Base-by-base conservation (phyloP, 1,284 basidiomycete genomes). In the Cutaneotrichosporon cutaneum region DNA sequence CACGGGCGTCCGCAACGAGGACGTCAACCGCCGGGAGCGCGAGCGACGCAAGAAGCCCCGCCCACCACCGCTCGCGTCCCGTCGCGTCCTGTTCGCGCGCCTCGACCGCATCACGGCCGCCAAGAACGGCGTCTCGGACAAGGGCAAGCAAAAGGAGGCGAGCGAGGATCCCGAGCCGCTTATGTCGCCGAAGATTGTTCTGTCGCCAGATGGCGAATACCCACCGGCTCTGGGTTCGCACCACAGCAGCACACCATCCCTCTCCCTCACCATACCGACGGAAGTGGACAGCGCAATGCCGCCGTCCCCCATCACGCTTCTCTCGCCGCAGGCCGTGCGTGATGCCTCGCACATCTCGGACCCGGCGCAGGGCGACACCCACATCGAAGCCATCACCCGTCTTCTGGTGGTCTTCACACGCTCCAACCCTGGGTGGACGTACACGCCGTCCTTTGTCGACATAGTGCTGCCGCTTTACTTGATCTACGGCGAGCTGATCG, bases 391-490 rank as follows among this genome's bases (percentile, higher is more conserved):
- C 27, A 62, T 81, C 4, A 72, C 71, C 3, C 74, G 81, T 3
- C 63, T 82, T 27, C 65, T 81, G 4, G 79, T 73, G 62, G 65
- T 79, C 30, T 77, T 78, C 56, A 66, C 71, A 14, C 67, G 70
- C 7, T 47, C 71, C 16, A 73, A 79, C 59, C 73, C 75, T 0
- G 72, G 76, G 47, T 74, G 72, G 62, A 32, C 61, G 3, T 80
- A 78, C 66, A 70, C 72, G 18, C 70, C 75, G 42, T 71, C 69
- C 2, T 68, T 79, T 33, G 70, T 75, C 50, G 74, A 79, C 56
- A 71, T 80, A 22, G 67, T 76, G n/a, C 65, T 70, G 2, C 72
- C 73, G 9, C 64, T 82, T 21, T 82, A 81, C 61, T 70, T 74
- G 2, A 62, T 75, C 10, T 79, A 69, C 58, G 58, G 64, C 10